Conservation (phyloP, 768 basidiomycete genomes). For the Podaxis sp. region DNA sequence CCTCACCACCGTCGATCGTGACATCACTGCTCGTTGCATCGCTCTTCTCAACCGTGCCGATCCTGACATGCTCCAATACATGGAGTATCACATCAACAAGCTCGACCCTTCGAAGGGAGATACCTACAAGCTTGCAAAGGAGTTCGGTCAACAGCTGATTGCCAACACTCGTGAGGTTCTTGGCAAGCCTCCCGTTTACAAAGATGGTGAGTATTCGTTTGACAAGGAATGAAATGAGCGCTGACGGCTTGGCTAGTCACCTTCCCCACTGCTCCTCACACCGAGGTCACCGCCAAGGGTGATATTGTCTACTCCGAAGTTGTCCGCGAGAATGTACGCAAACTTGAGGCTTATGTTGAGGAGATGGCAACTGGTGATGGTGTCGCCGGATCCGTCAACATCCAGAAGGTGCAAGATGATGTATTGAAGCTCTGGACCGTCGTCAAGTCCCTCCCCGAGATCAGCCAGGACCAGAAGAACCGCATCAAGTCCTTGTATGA, state of each 20-base stretch:
- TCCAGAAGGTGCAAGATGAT: conserved; percentile 97
- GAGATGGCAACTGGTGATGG: conserved; percentile 98
- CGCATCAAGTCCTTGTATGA: conserved; percentile 94
- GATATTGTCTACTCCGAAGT: conserved; percentile 96
- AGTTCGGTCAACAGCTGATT: conserved; percentile 94
- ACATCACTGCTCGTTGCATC: conserved; percentile 96
- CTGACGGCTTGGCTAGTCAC: conserved; percentile 58
- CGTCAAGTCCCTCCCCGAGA: conserved; percentile 95
- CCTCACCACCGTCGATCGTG: conserved; percentile 90
- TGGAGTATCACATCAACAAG: conserved; percentile 92
- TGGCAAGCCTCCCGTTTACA: conserved; percentile 85
- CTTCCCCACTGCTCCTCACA: conserved; percentile 96
- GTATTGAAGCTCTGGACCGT: conserved; percentile 97
- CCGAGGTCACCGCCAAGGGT: conserved; percentile 90
- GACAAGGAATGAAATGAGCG: conserved; percentile 5
- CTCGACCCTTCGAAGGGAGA: conserved; percentile 82
- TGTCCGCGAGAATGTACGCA: conserved; percentile 93
- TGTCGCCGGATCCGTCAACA: conserved; percentile 80
- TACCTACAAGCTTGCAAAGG: conserved; percentile 93
- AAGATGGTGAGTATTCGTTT: conserved; percentile 74
- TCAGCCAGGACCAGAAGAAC: conserved; percentile 95
- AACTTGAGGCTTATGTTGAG: conserved; percentile 95
- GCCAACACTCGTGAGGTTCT: conserved; percentile 90
- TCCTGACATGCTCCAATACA: conserved; percentile 86
- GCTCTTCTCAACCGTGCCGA: conserved; percentile 97